Conservation (phyloP, 306 rosid species). For the Pyrus pyrifolia region DNA sequence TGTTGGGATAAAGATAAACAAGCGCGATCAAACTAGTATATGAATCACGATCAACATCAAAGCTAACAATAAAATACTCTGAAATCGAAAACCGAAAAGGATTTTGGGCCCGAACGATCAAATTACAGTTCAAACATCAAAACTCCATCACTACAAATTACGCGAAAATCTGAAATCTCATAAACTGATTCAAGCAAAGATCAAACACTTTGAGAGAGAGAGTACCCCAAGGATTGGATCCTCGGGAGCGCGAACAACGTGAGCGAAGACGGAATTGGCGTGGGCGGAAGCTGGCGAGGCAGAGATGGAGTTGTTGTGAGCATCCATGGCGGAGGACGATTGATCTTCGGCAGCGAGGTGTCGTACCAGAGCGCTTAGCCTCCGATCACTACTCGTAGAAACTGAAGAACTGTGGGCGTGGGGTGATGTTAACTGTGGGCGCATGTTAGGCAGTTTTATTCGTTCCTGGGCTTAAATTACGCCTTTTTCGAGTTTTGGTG, state of each 20-base stretch:
- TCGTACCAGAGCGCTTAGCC: constrained; percentile 43
- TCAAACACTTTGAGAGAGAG: neutral
- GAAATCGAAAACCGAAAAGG: neutral
- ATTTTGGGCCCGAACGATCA: neutral
- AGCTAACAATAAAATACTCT: neutral
- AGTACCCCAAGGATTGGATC: constrained; percentile 94
- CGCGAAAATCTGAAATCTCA: neutral
- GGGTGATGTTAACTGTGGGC: constrained; percentile 48
- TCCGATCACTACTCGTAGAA: constrained; percentile 49
- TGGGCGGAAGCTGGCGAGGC: constrained; percentile 51
- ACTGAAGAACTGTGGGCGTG: constrained; percentile 5
- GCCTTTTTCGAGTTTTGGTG: neutral
- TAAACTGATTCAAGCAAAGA: too few relatives aligned
- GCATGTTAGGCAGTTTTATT: constrained; percentile 31
- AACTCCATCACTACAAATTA: neutral
- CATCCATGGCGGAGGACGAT: constrained; percentile 34
- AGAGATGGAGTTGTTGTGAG: constrained; percentile 26
- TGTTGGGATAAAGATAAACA: neutral
- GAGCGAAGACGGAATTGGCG: constrained; percentile 66
- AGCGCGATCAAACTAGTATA: neutral
- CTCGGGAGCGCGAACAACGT: constrained; percentile 83
- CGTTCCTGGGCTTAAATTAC: neutral
- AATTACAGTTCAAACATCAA: neutral
- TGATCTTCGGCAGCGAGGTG: constrained; percentile 26
- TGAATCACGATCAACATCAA: neutral